phyloP scores from a whole-genome alignment of 371 early-diverging fungal genomes.

The Mortierella sp. region DNA sequence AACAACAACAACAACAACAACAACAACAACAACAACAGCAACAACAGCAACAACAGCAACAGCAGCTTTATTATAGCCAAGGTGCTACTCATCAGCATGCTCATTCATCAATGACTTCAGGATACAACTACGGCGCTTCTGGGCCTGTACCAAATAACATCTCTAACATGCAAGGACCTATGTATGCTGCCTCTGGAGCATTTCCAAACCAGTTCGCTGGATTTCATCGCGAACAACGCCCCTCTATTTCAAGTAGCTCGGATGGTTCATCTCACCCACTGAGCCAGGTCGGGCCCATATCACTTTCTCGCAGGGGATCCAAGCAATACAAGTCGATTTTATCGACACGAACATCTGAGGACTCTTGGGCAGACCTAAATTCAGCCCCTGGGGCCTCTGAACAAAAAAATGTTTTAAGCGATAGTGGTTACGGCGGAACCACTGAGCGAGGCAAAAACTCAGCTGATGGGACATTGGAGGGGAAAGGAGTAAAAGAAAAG shows the following conservation, averaged over 20 bases:
- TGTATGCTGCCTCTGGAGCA: conserved; percentile 1
- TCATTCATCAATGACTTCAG: conserved; percentile 1
- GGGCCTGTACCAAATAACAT: background rate
- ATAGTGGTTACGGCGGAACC: conserved; percentile 25
- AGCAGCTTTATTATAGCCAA: conserved; percentile 25
- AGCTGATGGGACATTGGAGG: conserved; percentile 8
- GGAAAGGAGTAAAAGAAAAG: background rate
- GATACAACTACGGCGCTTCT: conserved; percentile 7
- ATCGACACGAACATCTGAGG: conserved; percentile 21
- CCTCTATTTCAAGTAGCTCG: background rate
- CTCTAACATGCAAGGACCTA: background rate
- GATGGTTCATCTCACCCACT: conserved; percentile 1
- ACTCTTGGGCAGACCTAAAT: conserved; percentile 25
- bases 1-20: conserved; percentile 4
- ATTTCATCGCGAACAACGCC: conserved; percentile 2
- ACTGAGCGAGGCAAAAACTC: conserved; percentile 1
- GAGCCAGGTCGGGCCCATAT: background rate
- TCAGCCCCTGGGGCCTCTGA: background rate
- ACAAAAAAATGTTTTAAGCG: conserved; percentile 16
- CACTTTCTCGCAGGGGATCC: conserved; percentile 18
- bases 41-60: conserved; percentile 29
- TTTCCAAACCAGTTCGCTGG: background rate
- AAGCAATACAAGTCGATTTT: conserved; percentile 19
- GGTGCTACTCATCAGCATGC: conserved; percentile 8
- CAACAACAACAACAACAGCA: too few species aligned